phyloP scores from a whole-genome alignment of 495 filamentous ascomycete species.

The Neurospora africana region DNA sequence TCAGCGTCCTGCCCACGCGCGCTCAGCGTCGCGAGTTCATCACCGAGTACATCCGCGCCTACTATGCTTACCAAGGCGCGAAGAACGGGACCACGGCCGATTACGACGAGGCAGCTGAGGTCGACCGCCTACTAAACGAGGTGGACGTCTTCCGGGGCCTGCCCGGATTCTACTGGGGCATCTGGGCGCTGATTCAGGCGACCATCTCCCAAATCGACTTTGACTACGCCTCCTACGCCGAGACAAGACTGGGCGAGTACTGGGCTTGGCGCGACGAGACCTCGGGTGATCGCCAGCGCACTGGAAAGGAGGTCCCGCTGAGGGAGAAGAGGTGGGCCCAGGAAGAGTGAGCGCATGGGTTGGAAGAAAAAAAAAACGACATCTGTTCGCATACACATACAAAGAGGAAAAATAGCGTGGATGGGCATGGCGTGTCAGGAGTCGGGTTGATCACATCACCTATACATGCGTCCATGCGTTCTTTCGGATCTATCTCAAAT shows the following conservation, averaged over 20 bases:
- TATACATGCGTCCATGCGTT: neutral
- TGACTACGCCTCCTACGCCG: conserved; percentile 88
- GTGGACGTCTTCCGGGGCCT: conserved; percentile 83
- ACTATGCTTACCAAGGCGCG: conserved; percentile 46
- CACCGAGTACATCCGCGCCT: conserved; percentile 61
- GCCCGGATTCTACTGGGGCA: conserved; percentile 82
- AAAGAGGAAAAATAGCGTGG: neutral
- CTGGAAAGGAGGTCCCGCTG: conserved; percentile 53
- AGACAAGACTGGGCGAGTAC: conserved; percentile 81
- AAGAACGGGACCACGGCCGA: conserved; percentile 25
- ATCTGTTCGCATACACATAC: neutral
- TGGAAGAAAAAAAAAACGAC: neutral
- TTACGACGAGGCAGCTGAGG: conserved; percentile 49
- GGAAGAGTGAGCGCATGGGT: conserved; percentile 21
- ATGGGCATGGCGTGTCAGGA: neutral
- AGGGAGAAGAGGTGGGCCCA: conserved; percentile 81
- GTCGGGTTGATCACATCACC: neutral
- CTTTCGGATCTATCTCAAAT: neutral
- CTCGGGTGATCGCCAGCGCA: conserved; percentile 46
- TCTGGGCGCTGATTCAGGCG: conserved; percentile 95
- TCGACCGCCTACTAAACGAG: conserved; percentile 52
- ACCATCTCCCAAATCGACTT: conserved; percentile 95
- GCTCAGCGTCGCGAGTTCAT: conserved; percentile 73
- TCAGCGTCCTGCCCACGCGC: conserved; percentile 67
- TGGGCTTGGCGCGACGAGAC: conserved; percentile 81